Conservation (phyloP, 108 stramenopile species). For the Epipyxis sp. region DNA sequence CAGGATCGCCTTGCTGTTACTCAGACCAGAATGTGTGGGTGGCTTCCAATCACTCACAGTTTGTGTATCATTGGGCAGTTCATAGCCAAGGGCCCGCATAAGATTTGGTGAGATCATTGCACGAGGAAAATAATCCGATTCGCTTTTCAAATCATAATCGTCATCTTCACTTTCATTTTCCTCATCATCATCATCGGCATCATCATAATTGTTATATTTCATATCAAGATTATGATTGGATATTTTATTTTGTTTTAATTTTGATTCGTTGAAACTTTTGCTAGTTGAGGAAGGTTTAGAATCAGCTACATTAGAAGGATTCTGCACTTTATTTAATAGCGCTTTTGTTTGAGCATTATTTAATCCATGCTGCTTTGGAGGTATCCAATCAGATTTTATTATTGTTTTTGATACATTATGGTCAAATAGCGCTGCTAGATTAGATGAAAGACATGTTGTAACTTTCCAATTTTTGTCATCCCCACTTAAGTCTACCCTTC, state of each 20-base stretch:
- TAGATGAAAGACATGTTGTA: too few relatives aligned
- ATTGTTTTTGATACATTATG: background rate
- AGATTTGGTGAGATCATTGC: constrained; percentile 2
- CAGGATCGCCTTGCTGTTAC: too few relatives aligned
- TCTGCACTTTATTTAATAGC: background rate
- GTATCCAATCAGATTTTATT: background rate
- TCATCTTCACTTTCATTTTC: constrained; percentile 11
- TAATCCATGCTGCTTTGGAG: background rate
- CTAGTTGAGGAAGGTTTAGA: background rate
- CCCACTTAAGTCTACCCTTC: too few relatives aligned
- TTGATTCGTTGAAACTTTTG: background rate
- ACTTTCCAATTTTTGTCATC: too few relatives aligned
- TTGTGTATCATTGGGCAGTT: background rate
- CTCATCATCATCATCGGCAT: background rate
- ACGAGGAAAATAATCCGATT: background rate
- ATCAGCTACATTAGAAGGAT: background rate
- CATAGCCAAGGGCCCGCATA: background rate
- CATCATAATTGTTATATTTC: background rate
- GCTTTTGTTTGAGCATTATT: background rate
- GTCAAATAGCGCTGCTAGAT: background rate
- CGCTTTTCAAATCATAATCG: background rate
- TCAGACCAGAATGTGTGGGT: background rate
- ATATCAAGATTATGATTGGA: background rate
- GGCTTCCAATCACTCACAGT: constrained; percentile 21
- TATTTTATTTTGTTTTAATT: background rate